Evolutionary conservation across 2,329 filamentous ascomycete genomes (phyloP).

Genomic region (Botrytis sinoallii): DNA sequence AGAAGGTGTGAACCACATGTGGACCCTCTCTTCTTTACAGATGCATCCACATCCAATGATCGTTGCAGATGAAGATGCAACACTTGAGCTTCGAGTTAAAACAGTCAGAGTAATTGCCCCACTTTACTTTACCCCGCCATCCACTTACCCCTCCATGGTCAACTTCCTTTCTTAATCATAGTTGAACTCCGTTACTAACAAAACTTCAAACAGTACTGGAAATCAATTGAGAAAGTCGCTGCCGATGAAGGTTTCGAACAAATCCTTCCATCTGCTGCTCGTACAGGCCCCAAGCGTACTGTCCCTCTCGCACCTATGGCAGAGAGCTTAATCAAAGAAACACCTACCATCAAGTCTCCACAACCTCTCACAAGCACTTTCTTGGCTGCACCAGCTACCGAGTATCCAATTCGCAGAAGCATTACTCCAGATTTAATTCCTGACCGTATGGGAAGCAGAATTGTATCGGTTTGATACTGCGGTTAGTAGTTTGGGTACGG

Average conservation of each 20-base stretch:
- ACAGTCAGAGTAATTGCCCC: constrained; percentile 55
- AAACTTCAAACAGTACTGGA: constrained; percentile 55
- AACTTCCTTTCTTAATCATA: neutral
- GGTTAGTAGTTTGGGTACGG: neutral
- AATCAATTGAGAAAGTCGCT: constrained; percentile 66
- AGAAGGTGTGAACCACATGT: constrained; percentile 84
- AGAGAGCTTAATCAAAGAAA: constrained; percentile 24
- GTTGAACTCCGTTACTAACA: neutral
- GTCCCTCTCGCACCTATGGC: constrained; percentile 26
- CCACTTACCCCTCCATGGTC: neutral
- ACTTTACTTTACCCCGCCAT: neutral
- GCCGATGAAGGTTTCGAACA: constrained; percentile 55
- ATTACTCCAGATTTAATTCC: constrained; percentile 59
- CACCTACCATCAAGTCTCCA: constrained; percentile 49
- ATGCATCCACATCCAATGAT: constrained; percentile 79
- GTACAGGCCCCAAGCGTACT: constrained; percentile 45
- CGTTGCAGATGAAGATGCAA: constrained; percentile 79
- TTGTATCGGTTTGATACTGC: constrained; percentile 10
- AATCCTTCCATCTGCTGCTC: constrained; percentile 54
- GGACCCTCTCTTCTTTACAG: constrained; percentile 79
- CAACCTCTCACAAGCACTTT: constrained; percentile 55
- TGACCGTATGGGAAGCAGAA: constrained; percentile 41
- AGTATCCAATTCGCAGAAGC: constrained; percentile 51
- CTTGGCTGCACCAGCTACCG: constrained; percentile 52
- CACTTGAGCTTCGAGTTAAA: constrained; percentile 69